Percentiles rank a stretch among this genome's conserved stretches.
Evolutionary conservation across 352 stramenopile genomes (phyloP).

Genomic region (Phytopythium montanum): DNA sequence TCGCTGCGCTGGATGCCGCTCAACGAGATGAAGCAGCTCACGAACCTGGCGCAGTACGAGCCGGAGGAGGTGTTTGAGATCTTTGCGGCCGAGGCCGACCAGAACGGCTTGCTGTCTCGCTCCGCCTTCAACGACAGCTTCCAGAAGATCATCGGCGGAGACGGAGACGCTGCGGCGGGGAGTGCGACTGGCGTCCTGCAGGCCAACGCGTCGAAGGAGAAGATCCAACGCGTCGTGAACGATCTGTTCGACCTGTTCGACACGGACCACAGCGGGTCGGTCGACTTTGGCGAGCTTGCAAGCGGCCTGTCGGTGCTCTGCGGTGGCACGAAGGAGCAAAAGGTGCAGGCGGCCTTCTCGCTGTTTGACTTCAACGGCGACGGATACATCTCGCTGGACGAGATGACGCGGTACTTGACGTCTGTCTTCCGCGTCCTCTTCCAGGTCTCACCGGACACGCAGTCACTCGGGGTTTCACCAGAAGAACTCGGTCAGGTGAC

Average conservation of each 20-base stretch:
- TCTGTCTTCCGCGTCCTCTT: conserved; percentile 86
- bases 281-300: conserved; percentile 83
- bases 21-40: conserved; percentile 79
- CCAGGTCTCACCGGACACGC: conserved; percentile 64
- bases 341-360: conserved; percentile 79
- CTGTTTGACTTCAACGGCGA: conserved; percentile 90
- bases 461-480: conserved; percentile 54
- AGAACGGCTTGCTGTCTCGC: conserved; percentile 66
- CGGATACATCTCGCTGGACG: conserved; percentile 81
- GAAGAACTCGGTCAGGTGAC: conserved; percentile 82
- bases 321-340: conserved; percentile 82
- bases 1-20: conserved; percentile 81
- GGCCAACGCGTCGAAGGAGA: conserved; percentile 18
- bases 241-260: conserved; percentile 84
- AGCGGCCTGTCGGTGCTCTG: conserved; percentile 82
- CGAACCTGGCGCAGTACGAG: conserved; percentile 70
- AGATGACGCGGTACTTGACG: conserved; percentile 88
- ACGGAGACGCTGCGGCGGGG: not conserved
- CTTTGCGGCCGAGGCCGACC: conserved; percentile 72
- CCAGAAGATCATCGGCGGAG: conserved; percentile 48
- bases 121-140: conserved; percentile 81
- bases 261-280: conserved; percentile 55
- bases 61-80: conserved; percentile 87
- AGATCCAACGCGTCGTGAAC: conserved; percentile 56
- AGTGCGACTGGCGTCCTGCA: not conserved